A percentile compares a stretch with the other conserved stretches of the same genome.
Conservation (phyloP, 768 basidiomycete genomes). For the Boletus vermiculosoides region DNA sequence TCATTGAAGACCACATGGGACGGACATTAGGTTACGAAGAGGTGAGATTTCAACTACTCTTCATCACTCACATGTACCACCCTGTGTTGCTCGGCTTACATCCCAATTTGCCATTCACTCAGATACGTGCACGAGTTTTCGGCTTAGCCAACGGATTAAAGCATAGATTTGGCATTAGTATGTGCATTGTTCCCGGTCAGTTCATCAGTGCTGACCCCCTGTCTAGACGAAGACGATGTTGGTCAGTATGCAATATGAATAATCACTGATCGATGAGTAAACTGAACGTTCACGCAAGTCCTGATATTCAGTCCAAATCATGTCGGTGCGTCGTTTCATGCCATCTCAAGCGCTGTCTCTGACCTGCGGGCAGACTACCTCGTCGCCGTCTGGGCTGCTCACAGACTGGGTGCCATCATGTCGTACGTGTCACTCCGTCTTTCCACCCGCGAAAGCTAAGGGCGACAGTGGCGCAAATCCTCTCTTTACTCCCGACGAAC, state of each 20-base stretch:
- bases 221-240: conserved; percentile 38
- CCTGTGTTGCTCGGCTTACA: not conserved
- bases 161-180: conserved; percentile 35
- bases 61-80: too few species aligned
- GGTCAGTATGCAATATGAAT: conserved; percentile 27
- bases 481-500: conserved; percentile 53
- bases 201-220: not conserved
- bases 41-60: conserved; percentile 19
- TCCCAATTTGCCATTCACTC: not conserved
- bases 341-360: not conserved
- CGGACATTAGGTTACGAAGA: conserved; percentile 36
- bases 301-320: conserved; percentile 68
- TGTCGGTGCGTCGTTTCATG: conserved; percentile 42
- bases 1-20: conserved; percentile 43
- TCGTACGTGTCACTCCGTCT: conserved; percentile 42
- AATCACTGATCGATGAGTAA: not conserved
- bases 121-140: conserved; percentile 38
- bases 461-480: conserved; percentile 60
- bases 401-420: conserved; percentile 54
- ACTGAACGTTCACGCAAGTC: conserved; percentile 39
- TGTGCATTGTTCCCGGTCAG: conserved; percentile 7
- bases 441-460: not conserved
- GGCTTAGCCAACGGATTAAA: conserved; percentile 41
- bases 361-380: conserved; percentile 45
- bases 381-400: conserved; percentile 54